Conservation (phyloP, 1,284 basidiomycete genomes). For the Leccinum griseonigrum region DNA sequence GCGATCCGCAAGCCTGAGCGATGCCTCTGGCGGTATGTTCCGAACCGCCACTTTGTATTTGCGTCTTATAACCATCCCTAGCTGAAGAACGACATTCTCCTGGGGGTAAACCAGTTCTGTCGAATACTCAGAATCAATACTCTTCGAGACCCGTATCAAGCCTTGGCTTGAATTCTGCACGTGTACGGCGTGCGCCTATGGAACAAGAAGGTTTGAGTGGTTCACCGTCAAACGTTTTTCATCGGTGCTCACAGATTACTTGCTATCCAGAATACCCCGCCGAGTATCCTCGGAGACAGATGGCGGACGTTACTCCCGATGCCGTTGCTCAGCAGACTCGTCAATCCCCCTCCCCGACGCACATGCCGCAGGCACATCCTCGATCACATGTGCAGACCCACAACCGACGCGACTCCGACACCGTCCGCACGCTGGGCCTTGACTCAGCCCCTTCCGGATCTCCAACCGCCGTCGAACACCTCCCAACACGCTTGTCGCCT, state of each 20-base stretch:
- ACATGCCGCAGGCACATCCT: conserved; percentile 31
- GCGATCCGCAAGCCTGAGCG: conserved; percentile 68
- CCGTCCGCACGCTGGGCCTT: conserved; percentile 48
- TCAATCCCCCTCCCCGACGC: conserved; percentile 57
- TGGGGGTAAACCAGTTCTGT: conserved; percentile 29
- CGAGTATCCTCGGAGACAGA: conserved; percentile 18
- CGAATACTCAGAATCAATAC: conserved; percentile 35
- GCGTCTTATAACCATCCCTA: conserved; percentile 10
- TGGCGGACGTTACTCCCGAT: conserved; percentile 17
- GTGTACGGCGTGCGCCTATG: conserved; percentile 33
- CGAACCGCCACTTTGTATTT: conserved; percentile 4
- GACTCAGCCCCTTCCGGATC: conserved; percentile 31
- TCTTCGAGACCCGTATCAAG: conserved; percentile 53
- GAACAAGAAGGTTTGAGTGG: conserved; percentile 39
- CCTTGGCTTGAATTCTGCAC: conserved; percentile 38
- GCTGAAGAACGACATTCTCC: conserved; percentile 31
- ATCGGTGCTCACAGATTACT: conserved; percentile 11
- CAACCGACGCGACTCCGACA: conserved; percentile 71
- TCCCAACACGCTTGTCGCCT: conserved; percentile 26
- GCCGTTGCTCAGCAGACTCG: conserved; percentile 34
- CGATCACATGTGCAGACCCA: conserved; percentile 39
- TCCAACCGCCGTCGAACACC: conserved; percentile 41
- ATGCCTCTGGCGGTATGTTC: conserved; percentile 46
- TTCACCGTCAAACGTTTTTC: conserved; percentile 9
- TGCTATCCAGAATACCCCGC: conserved; percentile 28